A percentile compares a stretch with the other conserved stretches of the same genome.
Conservation (phyloP, 2,329 filamentous ascomycete genomes). For the Hypoxylon sp. region DNA sequence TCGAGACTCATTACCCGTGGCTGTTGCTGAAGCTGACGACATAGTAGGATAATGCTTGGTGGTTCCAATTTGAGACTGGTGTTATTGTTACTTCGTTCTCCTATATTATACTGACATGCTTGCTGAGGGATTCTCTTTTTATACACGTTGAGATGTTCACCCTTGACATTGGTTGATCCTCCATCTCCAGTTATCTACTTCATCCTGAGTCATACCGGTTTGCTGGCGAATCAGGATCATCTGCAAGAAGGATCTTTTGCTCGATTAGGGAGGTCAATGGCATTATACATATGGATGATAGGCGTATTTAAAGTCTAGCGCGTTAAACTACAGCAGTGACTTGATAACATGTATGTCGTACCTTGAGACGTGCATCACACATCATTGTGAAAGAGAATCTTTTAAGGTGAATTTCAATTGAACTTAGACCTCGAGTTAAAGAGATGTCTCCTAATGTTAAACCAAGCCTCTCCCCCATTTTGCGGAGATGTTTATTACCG, state of each 20-base stretch:
- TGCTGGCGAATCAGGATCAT: constrained; percentile 22
- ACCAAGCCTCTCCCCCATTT: constrained; percentile 21
- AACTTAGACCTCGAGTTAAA: background rate
- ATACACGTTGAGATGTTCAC: constrained; percentile 1
- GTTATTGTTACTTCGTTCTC: background rate
- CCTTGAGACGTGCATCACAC: background rate
- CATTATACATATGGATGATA: constrained; percentile 11
- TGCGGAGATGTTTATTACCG: constrained; percentile 37
- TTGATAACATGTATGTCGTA: background rate
- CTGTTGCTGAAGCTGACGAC: constrained; percentile 25
- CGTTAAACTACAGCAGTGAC: background rate
- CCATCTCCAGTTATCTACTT: background rate
- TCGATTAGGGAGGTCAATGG: constrained; percentile 32
- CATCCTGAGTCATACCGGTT: constrained; percentile 37
- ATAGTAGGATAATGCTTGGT: constrained; percentile 6
- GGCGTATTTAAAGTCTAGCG: constrained; percentile 1
- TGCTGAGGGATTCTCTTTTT: constrained; percentile 9
- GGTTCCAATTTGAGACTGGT: constrained; percentile 5
- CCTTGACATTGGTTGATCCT: background rate
- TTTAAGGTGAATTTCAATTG: background rate
- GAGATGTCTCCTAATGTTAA: constrained; percentile 3
- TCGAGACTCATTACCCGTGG: constrained; percentile 40
- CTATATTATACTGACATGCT: background rate
- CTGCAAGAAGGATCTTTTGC: constrained; percentile 1
- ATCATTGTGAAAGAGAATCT: constrained; percentile 1